phyloP scores from a whole-genome alignment of 768 basidiomycete species.

The Royoungia palumana region DNA sequence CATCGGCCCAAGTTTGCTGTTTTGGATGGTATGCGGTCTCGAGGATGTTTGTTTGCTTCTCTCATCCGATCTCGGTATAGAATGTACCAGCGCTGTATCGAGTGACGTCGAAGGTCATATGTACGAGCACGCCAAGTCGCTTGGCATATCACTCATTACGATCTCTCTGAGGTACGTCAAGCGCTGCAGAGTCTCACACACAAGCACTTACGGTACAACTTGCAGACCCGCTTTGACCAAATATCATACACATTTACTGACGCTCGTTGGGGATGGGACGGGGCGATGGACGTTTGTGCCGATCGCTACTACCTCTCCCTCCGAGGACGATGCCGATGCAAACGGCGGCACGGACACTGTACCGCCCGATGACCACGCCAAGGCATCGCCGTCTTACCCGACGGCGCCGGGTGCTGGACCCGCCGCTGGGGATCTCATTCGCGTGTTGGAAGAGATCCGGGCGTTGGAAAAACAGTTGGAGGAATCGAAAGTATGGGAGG shows the following conservation, averaged over 20 bases:
- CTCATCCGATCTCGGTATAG: constrained; percentile 35
- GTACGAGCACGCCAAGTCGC: constrained; percentile 88
- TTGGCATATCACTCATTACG: constrained; percentile 90
- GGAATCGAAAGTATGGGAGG: constrained; percentile 26
- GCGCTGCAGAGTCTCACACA: not conserved
- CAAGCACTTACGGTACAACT: too few species aligned
- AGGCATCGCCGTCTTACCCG: too few species aligned
- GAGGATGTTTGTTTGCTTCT: not conserved
- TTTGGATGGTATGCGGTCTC: constrained; percentile 64
- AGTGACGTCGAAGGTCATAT: constrained; percentile 94
- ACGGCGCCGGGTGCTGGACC: not conserved
- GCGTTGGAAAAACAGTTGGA: constrained; percentile 21
- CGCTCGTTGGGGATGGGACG: constrained; percentile 67
- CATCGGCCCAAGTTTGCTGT: constrained; percentile 80
- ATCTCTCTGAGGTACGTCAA: constrained; percentile 68
- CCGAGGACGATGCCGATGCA: not conserved
- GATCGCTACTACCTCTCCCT: constrained; percentile 31
- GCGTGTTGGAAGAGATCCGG: constrained; percentile 28
- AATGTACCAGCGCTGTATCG: constrained; percentile 94
- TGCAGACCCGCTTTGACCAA: constrained; percentile 77
- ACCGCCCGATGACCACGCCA: not conserved
- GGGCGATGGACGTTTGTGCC: constrained; percentile 69
- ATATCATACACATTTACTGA: constrained; percentile 86
- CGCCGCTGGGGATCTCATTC: constrained; percentile 17
- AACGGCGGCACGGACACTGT: not conserved